Conservation (phyloP, 306 rosid genomes). For the cucumber (Cucumis sativus) region Cucumber_9930_V3 NC_026660.2:4717001-4717500, state of each 20-base stretch:
- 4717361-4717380: neutral
- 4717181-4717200: neutral
- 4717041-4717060: too few relatives aligned
- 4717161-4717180: neutral
- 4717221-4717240: neutral
- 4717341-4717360: neutral
- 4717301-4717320: neutral
- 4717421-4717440: neutral
- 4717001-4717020: too few relatives aligned
- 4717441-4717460: neutral
- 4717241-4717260: neutral
- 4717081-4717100: neutral
- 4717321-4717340: neutral
- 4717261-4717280: neutral
- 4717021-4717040: too few relatives aligned
- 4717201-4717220: neutral
- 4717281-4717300: neutral
- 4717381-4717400: neutral
- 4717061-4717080: neutral
- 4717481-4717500: constrained; percentile 39
- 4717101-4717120: neutral
- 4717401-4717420: neutral
- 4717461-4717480: constrained; percentile 8
- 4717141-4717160: neutral
- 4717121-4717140: neutral